A percentile compares a stretch with the other conserved stretches of the same genome.
Conservation (phyloP, 176 grass and related monocot species). For the Oryza officinalis region DNA sequence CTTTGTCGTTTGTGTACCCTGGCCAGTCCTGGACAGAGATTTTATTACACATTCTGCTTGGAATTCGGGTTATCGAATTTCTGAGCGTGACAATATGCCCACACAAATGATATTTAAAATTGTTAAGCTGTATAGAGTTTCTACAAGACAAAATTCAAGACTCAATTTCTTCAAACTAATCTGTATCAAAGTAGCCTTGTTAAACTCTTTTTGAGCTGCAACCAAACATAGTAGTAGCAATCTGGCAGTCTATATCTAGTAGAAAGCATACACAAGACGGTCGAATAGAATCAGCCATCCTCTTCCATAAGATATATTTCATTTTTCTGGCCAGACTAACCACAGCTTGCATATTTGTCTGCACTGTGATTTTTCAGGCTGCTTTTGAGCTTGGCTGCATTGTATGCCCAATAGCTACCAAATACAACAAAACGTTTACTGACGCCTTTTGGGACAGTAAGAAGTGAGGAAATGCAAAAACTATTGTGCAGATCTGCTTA, state of each 20-base stretch:
- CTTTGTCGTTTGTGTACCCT: too few relatives aligned
- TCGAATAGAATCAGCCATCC: not conserved
- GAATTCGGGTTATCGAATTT: too few relatives aligned
- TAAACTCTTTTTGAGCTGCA: too few relatives aligned
- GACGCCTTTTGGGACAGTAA: slow-evolving; percentile 99
- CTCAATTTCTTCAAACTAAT: too few relatives aligned
- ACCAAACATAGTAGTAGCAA: too few relatives aligned
- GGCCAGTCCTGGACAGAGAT: too few relatives aligned
- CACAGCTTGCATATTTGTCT: not conserved
- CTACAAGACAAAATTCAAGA: too few relatives aligned
- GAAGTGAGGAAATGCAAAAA: slow-evolving; percentile 69
- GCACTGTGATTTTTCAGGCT: slow-evolving; percentile 51
- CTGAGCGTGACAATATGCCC: too few relatives aligned
- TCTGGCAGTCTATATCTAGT: too few relatives aligned
- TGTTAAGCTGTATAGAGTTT: too few relatives aligned
- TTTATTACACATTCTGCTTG: too few relatives aligned
- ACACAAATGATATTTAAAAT: not conserved
- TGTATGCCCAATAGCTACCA: slow-evolving; percentile 96
- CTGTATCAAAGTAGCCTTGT: too few relatives aligned
- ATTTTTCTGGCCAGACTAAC: not conserved
- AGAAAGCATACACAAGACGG: not conserved
- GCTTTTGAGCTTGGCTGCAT: slow-evolving; percentile 91
- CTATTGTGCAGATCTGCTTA: slow-evolving; percentile 2
- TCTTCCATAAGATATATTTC: not conserved
- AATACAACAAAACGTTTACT: slow-evolving; percentile 98